Evolutionary conservation across 2,329 filamentous ascomycete genomes (phyloP), one percentile per base, ranked within the genome.

Genomic region (Aspergillus oerlinghausenensis): DNA sequence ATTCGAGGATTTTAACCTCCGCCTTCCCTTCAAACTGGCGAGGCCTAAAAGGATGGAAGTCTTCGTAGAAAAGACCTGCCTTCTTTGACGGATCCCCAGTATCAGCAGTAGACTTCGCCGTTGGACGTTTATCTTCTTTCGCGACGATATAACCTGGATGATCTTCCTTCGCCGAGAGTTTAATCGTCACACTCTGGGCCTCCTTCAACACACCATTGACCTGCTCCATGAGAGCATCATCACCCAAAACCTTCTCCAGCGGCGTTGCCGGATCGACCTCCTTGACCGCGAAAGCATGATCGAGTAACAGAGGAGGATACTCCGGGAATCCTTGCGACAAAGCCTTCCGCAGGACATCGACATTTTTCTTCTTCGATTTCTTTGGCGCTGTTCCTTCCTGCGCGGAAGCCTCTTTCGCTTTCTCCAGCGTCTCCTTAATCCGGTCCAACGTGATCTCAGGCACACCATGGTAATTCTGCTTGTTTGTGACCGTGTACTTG

Each of bases 41-140:
- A 0, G 94, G 94, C 42, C 88, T 79, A 72, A 97, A 97, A 0
- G 94, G 94, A 65, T 97, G 93, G 66, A 97, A 97, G 66, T 99
- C 94, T 54, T 97, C 89, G 68, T 97, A 99, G 1, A 96, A 77
- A 5, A 94, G 70, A 10, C 70, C 74, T 51, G 66, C 70, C 57
- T 64, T 62, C 50, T 71, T 64, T 43, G 65, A 59, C 0, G 59
- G 23, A 56, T 72, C 72, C 8, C 79, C 77, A 3, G 77, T 73
- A 17, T 65, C 65, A 40, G 55, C 56, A 9, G 75, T 77, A 7
- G 70, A 66, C 26, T 73, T 61, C 48, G 68, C 62, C 11, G 66
- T 62, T 11, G 75, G 66, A 51, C 73, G 75, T 55, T 60, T 62
- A 58, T 74, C 70, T 55, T 73, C 73, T 61, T 86, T 95, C 0